These are phyloP conservation scores for Thielaviopsis ethacetica DNA, from an alignment of 2,329 filamentous ascomycete genomes.

Conservation along the genomic window DNA sequence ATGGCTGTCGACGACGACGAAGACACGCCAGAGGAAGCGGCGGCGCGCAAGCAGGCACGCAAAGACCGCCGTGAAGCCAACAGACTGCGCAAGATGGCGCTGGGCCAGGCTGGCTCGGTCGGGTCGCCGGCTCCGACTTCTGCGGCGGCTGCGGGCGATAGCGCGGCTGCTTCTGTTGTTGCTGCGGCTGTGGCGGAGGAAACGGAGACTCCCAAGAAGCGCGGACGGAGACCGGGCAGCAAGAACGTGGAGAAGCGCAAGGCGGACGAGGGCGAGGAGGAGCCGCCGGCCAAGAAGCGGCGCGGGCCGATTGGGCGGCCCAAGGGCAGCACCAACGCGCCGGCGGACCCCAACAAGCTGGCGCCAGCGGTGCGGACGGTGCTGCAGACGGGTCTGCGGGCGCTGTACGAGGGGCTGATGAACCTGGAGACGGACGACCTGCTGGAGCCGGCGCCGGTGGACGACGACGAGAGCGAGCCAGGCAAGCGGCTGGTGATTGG, in stretches of 20 bases:
- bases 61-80: slow-evolving; percentile 68
- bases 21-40: slow-evolving; percentile 82
- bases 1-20: slow-evolving; percentile 96
- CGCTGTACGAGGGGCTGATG: slow-evolving; percentile 66
- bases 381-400: slow-evolving; percentile 66
- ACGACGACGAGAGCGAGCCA: slow-evolving; percentile 33
- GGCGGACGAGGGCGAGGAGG: slow-evolving; percentile 60
- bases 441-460: slow-evolving; percentile 36
- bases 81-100: slow-evolving; percentile 42
- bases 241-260: slow-evolving; percentile 71
- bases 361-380: slow-evolving; percentile 52
- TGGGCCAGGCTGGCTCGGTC: slow-evolving; percentile 15
- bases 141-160: too few relatives aligned
- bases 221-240: slow-evolving; percentile 61
- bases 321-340: slow-evolving; percentile 34
- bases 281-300: slow-evolving; percentile 64
- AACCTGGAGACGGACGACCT: slow-evolving; percentile 65
- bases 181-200: slow-evolving; percentile 53
- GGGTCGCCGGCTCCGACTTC: too few relatives aligned
- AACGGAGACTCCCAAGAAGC: slow-evolving; percentile 50
- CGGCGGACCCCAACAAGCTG: slow-evolving; percentile 29
- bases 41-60: slow-evolving; percentile 72
- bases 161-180: neutral
- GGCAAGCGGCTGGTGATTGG: slow-evolving; percentile 72
- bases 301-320: slow-evolving; percentile 53